These are phyloP conservation scores for Coniochaeta sp. DNA, from an alignment of 2,329 filamentous ascomycete species.

Conservation along the genomic window DNA sequence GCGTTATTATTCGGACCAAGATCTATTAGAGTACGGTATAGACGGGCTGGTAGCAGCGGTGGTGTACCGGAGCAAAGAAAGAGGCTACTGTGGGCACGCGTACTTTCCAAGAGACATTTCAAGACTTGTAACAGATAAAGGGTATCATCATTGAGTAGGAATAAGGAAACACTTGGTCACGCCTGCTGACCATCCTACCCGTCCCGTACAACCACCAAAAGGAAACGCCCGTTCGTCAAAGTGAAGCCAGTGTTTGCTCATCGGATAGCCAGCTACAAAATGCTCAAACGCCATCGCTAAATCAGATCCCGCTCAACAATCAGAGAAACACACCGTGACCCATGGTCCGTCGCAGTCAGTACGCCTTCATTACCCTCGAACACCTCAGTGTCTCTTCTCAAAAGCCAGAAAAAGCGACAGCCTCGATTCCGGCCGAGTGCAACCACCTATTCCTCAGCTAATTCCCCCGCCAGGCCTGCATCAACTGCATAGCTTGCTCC, in stretches of 20 bases:
- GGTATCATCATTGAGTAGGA: background rate
- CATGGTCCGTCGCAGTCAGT: background rate
- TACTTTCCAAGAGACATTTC: background rate
- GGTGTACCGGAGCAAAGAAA: background rate
- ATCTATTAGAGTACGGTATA: background rate
- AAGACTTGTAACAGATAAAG: background rate
- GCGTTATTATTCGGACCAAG: background rate
- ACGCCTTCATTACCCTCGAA: background rate
- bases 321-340: background rate
- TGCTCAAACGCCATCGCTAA: background rate
- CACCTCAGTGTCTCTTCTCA: background rate
- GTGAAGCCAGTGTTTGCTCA: background rate
- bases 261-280: background rate
- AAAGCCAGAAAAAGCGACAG: background rate
- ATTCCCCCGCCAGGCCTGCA: conserved; percentile 50
- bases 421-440: no score
- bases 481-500: conserved; percentile 70
- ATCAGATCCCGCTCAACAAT: background rate
- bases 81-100: background rate
- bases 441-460: conserved; percentile 6
- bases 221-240: background rate
- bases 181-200: background rate
- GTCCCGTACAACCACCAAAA: background rate
- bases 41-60: background rate
- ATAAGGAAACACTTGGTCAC: background rate